These are phyloP conservation scores for Apiotrichum sp. DNA, from an alignment of 1,284 basidiomycete species.

Conservation along the genomic window DNA sequence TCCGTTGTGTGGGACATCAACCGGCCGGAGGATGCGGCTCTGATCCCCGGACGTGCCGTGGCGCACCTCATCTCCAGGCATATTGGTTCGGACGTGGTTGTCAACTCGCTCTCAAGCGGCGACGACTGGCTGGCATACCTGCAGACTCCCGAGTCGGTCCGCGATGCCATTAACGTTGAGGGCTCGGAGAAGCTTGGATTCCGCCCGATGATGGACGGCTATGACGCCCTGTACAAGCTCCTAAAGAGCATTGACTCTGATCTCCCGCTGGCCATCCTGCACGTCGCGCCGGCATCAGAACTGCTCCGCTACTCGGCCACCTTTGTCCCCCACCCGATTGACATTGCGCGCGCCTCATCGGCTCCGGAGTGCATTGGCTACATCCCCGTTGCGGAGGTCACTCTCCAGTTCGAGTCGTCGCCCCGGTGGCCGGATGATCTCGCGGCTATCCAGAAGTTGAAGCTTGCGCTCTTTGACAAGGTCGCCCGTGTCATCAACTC, in stretches of 20 bases:
- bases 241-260: constrained; percentile 70
- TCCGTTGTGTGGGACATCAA: constrained; percentile 78
- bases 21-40: constrained; percentile 63
- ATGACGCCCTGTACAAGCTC: constrained; percentile 68
- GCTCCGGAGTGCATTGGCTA: constrained; percentile 56
- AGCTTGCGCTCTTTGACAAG: constrained; percentile 83
- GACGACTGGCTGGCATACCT: constrained; percentile 59
- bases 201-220: constrained; percentile 69
- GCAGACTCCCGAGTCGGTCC: constrained; percentile 57
- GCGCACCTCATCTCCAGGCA: constrained; percentile 69
- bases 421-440: constrained; percentile 94
- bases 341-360: constrained; percentile 47
- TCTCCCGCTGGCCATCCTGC: constrained; percentile 74
- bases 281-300: constrained; percentile 63
- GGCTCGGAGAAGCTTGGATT: constrained; percentile 58
- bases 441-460: constrained; percentile 86
- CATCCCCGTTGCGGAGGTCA: constrained; percentile 62
- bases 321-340: constrained; percentile 64
- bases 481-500: constrained; percentile 61
- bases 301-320: constrained; percentile 75
- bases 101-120: constrained; percentile 32
- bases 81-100: constrained; percentile 55
- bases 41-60: constrained; percentile 71
- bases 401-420: constrained; percentile 84
- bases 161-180: constrained; percentile 46